Evolutionary conservation across 2,329 filamentous ascomycete species (phyloP).

Genomic region (Hysterium pulicare): DNA sequence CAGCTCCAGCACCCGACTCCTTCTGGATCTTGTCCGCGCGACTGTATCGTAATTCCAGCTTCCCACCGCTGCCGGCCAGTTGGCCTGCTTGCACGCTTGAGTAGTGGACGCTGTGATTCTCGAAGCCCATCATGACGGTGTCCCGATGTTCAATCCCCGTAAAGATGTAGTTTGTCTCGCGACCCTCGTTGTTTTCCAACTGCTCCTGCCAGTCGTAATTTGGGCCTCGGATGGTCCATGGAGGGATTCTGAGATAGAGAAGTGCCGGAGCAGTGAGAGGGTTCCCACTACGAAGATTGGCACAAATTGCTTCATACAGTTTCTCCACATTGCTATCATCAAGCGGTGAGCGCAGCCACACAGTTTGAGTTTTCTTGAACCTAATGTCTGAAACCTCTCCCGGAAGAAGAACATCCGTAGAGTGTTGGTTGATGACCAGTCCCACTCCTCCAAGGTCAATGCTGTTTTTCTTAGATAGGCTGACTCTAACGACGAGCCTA

Average conservation of each 20-base stretch:
- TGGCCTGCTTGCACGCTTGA: slow-evolving; percentile 25
- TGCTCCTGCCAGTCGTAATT: neutral
- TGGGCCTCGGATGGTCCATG: slow-evolving; percentile 22
- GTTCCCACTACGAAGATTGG: slow-evolving; percentile 25
- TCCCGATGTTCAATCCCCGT: slow-evolving; percentile 28
- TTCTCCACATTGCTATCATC: slow-evolving; percentile 13
- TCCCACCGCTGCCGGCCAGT: slow-evolving; percentile 20
- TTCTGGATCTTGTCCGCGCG: neutral
- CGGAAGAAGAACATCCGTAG: slow-evolving; percentile 30
- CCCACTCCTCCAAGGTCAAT: slow-evolving; percentile 17
- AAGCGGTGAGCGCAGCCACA: slow-evolving; percentile 13
- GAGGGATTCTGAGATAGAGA: slow-evolving; percentile 25
- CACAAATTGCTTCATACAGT: slow-evolving; percentile 16
- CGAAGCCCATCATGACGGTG: slow-evolving; percentile 13
- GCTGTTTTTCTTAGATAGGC: slow-evolving; percentile 8
- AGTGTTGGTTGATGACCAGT: slow-evolving; percentile 19
- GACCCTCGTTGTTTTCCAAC: slow-evolving; percentile 8
- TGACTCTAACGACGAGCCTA: slow-evolving; percentile 20
- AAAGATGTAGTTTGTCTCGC: slow-evolving; percentile 24
- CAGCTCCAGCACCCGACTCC: neutral
- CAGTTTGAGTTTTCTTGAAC: slow-evolving; percentile 16
- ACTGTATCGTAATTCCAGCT: slow-evolving; percentile 17
- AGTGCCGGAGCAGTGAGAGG: slow-evolving; percentile 25
- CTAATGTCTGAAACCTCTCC: slow-evolving; percentile 26
- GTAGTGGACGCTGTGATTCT: slow-evolving; percentile 14